Evolutionary conservation across 306 rosid species (phyloP).

Genomic region (barrel medic (Medicago truncatula)): MtrunA17r5.0-ANR NC_053046.1:8142001-8142500

Average conservation of each 20-base stretch:
- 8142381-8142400: not conserved
- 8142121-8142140: conserved; percentile 90
- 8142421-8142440: no score
- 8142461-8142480: no score
- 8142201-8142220: conserved; percentile 96
- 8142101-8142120: conserved; percentile 98
- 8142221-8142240: conserved; percentile 45
- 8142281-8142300: conserved; percentile 43
- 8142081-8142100: conserved; percentile 89
- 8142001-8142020: conserved; percentile 14
- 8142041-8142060: conserved; percentile 43
- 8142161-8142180: conserved; percentile 89
- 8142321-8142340: conserved; percentile 96
- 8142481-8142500: no score
- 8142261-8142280: not conserved
- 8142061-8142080: conserved; percentile 96
- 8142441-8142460: no score
- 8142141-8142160: conserved; percentile 92
- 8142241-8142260: conserved; percentile 38
- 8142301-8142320: conserved; percentile 98
- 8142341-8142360: conserved; percentile 99
- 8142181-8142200: conserved; percentile 97
- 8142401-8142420: not conserved
- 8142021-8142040: not conserved
- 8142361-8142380: not conserved